A percentile compares a stretch with the other conserved stretches of the same genome.
phyloP scores from a whole-genome alignment of 2,329 filamentous ascomycete species.

The Colletotrichum endophyticum region DNA sequence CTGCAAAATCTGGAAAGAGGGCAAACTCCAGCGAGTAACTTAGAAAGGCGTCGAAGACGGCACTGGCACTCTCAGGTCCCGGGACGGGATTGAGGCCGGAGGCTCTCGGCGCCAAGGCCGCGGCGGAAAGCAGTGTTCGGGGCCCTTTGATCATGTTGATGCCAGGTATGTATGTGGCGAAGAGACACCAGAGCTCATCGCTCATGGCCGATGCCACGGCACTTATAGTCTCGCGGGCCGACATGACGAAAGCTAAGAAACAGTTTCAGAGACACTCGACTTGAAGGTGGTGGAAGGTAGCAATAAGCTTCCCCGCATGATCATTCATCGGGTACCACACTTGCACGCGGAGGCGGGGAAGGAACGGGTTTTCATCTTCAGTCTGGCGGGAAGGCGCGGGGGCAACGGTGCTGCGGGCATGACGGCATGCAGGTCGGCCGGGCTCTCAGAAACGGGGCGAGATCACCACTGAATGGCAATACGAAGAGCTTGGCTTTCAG shows the following conservation, averaged over 20 bases:
- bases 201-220: not conserved
- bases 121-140: not conserved
- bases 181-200: conserved; percentile 3
- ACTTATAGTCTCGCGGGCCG: not conserved
- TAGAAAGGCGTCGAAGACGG: conserved; percentile 45
- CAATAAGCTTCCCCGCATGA: conserved; percentile 9
- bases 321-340: not conserved
- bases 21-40: conserved; percentile 58
- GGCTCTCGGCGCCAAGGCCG: not conserved
- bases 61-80: not conserved
- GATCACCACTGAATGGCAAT: conserved; percentile 1
- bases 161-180: not conserved
- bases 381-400: not conserved
- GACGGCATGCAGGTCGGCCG: conserved; percentile 11
- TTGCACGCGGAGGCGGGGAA: not conserved
- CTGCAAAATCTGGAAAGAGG: conserved; percentile 57
- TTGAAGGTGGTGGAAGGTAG: not conserved
- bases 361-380: not conserved
- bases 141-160: not conserved
- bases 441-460: not conserved
- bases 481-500: not conserved
- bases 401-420: not conserved
- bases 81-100: not conserved
- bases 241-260: not conserved
- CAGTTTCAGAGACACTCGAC: not conserved